Base-by-base conservation (phyloP, 78 protist genomes). In the slime mould (Dictyostelium discoideum) region DNA sequence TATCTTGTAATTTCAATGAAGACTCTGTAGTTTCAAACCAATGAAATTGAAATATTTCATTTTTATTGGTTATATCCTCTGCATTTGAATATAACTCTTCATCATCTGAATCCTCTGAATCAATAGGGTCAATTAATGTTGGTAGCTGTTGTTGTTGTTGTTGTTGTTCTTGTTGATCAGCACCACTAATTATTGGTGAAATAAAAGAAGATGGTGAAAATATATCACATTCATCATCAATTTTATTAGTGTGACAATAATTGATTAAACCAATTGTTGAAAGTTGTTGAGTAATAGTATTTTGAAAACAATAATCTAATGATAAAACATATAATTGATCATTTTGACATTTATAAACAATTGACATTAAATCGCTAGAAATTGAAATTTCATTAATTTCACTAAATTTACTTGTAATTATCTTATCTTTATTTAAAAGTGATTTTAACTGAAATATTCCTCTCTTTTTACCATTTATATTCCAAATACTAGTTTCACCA, bases 11-110 rank as follows among this genome's bases (percentile, higher is more conserved):
- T n/a, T n/a, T 39, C 7, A 29, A 44, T 48, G 20, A 6, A 7
- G 78, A 44, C 2, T 72, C 95, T 32, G 84, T 67, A 22, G 84
- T 90, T 54, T 90, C 95, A 18, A 20, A 90, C 95, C 95, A 90
- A 82, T 90, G 95, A 18, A 72, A 32, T 37, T 81, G 76, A 14
- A 80, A 82, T 10, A 82, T 11, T 37, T 80, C 87, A 8, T 67
- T 20, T 9, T 22, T 13, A 18, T 90, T 63, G 39, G 60, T 72
- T 6, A 29, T 63, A 39, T 88, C 87, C 9, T 88, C 94, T 24
- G 29, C 65, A 39, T 67, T 39, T 16, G 39, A 22, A 42, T 82
- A 72, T 14, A 46, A 20, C 37, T n/a, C 32, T 20, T 24, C 40
- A 2, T 90, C 77, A 22, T 90, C 88, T 10, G n/a, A 26, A 42